Evolutionary conservation across 192 early-diverging fungal genomes (phyloP), one percentile per base, ranked within the genome.

Genomic region (Diversispora epigaea): DNA sequence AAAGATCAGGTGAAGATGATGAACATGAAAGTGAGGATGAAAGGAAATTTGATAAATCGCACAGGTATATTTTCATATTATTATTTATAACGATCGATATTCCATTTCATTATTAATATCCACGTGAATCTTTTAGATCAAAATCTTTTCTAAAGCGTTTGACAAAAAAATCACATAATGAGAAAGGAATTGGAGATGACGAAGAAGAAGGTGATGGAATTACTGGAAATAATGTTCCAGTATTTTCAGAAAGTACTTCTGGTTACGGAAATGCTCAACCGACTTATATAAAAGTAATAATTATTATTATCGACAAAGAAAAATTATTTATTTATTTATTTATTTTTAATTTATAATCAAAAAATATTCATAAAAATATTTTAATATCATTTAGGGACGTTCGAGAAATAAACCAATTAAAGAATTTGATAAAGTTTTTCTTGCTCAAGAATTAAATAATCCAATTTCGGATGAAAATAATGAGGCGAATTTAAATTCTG

Each of bases 201-300:
- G 73, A 64, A 32, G 62, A 25, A 43, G 61, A 74, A 52, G 71
- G 62, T 15, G 40, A 65, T 54, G 32, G 11, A 1, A 32, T 75
- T 8, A 75, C 73, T 39, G 73, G 73, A 10, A 75, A 75, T 65
- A 75, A 22, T 65, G 73, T 62, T 17, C 62, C 61, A 21, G 62
- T 75, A 65, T 73, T 62, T 73, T 65, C 44, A 39, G 39, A 65
- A 54, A 49, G 17, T 32, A 17, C 14, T 0, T 43, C 9, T 52
- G 60, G n/a, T 62, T 63, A 44, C 54, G 73, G 62, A 14, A 61
- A 49, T 40, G 39, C 73, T 32, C 61, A 65, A 15, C 73, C 73
- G 17, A 61, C 32, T 19, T 75, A 75, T 55, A 75, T 75, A 32
- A 75, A 75, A 58, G 73, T 75, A 55, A 50, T 19, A 44, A 52